A percentile compares a stretch with the other conserved stretches of the same genome.
These are phyloP conservation scores for Prototheca wickerhamii DNA, from an alignment of 163 green algal species.

Conservation along the genomic window DNA sequence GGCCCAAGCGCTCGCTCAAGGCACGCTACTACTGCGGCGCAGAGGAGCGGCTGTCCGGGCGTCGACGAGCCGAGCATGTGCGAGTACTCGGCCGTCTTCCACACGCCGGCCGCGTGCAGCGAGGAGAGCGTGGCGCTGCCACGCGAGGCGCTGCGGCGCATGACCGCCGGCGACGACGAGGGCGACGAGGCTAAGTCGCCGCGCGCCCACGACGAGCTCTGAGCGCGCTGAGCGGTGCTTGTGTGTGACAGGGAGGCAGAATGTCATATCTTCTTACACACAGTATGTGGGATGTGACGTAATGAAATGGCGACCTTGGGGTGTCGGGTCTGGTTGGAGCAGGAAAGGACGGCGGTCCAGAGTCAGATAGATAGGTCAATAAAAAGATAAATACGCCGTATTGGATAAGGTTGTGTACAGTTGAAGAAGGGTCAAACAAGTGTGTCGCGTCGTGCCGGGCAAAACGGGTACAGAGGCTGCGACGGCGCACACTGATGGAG, in stretches of 20 bases:
- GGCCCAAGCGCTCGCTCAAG: conserved; percentile 38
- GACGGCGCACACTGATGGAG: too few species aligned
- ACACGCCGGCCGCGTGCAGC: conserved; percentile 61
- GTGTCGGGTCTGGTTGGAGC: too few species aligned
- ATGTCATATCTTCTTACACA: too few species aligned
- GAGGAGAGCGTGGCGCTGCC: conserved; percentile 19
- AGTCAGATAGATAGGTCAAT: too few species aligned
- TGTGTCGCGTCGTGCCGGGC: background rate
- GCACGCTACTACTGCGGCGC: conserved; percentile 54
- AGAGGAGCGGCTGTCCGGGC: conserved; percentile 38
- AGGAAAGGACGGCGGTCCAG: too few species aligned
- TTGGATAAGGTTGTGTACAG: too few species aligned
- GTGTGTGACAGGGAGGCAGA: background rate
- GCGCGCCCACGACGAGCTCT: background rate
- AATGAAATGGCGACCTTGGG: too few species aligned
- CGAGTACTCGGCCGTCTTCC: conserved; percentile 57
- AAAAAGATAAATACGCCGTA: too few species aligned
- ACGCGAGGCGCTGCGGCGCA: conserved; percentile 16
- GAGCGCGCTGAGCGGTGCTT: background rate
- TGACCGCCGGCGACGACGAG: too few species aligned
- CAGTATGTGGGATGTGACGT: too few species aligned
- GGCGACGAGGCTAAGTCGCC: background rate
- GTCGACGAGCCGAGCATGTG: conserved; percentile 76
- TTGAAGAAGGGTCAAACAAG: background rate
- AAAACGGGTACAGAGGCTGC: too few species aligned